Conservation (phyloP, 257 asterid species). For the Solanum chaucha region DNA sequence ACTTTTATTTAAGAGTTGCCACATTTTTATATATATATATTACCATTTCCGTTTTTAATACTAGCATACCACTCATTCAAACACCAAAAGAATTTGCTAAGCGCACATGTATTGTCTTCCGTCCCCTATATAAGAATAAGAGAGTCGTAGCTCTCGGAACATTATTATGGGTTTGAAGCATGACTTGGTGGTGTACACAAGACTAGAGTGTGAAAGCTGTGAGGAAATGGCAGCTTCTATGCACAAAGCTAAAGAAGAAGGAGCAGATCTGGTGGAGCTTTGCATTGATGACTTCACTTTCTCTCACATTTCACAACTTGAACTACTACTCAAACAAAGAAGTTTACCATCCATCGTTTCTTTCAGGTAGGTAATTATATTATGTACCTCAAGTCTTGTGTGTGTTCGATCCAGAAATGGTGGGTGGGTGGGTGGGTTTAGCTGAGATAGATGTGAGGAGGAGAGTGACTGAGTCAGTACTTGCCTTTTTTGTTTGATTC, state of each 20-base stretch:
- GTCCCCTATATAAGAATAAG: too few species aligned
- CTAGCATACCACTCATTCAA: neutral
- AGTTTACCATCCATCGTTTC: conserved; percentile 42
- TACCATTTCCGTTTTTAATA: neutral
- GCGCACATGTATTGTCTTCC: too few species aligned
- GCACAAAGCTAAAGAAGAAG: conserved; percentile 40
- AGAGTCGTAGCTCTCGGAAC: too few species aligned
- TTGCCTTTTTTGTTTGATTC: too few species aligned
- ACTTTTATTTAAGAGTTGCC: neutral
- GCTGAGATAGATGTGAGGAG: too few species aligned
- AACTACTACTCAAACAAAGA: conserved; percentile 17
- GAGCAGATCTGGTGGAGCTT: conserved; percentile 53
- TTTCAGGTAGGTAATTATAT: conserved; percentile 17
- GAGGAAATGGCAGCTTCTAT: conserved; percentile 35
- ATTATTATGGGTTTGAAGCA: conserved; percentile 20
- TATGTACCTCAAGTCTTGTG: too few species aligned
- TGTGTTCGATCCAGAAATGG: too few species aligned
- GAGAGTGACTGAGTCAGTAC: too few species aligned
- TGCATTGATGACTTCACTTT: conserved; percentile 33
- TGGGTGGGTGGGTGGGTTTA: too few species aligned
- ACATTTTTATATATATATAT: neutral
- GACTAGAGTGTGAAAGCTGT: conserved; percentile 32
- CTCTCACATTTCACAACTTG: conserved; percentile 35
- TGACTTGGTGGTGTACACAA: conserved; percentile 29
- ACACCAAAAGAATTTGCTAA: neutral